Evolutionary conservation across 371 early-diverging fungal species (phyloP), one percentile per base, ranked within the genome.

Genomic region (Mortierella sp.): DNA sequence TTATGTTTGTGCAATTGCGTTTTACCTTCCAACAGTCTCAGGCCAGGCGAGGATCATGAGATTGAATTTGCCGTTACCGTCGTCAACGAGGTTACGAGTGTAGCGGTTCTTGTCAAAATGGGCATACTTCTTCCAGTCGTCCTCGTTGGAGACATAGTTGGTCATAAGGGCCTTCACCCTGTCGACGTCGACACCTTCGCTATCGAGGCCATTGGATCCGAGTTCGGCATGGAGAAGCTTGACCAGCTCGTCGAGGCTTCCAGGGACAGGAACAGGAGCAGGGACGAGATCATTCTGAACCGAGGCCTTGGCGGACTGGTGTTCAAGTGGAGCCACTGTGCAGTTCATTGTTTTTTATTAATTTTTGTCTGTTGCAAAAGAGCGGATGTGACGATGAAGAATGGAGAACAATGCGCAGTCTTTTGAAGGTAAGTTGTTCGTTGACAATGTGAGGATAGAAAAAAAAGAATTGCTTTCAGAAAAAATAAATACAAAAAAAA

Each of bases 51-150:
- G 83, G 48, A 96, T 86, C 81, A 97, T 91, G 34, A 97, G 85
- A 75, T 97, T 96, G 84, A 94, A 97, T 83, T 92, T 89, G 71
- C 95, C 96, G 69, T 96, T 95, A 43, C 96, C 97, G 68, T 90
- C 90, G 72, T 96, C 97, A 21, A 97, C 90, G 28, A 95, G 82
- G 79, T 95, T 96, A 53, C 94, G 88, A 30, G 94, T 93, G 79
- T 94, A 94, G 48, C 89, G 82, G 24, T 86, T 80, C 59, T 88
- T 86, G 62, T 94, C 93, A 80, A 92, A 96, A 51, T 89, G 78
- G 32, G 94, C 91, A 63, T 90, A 95, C 70, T 89, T 80, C 15
- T 53, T 46, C 94, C 95, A 96, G 66, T 96, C 95, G 4, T 66
- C 64, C 19, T 79, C 53, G 79, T 89, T 87, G 30, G 91, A 87